Conservation (phyloP, 192 early-diverging fungal species). For the Coemansia sp. region DNA sequence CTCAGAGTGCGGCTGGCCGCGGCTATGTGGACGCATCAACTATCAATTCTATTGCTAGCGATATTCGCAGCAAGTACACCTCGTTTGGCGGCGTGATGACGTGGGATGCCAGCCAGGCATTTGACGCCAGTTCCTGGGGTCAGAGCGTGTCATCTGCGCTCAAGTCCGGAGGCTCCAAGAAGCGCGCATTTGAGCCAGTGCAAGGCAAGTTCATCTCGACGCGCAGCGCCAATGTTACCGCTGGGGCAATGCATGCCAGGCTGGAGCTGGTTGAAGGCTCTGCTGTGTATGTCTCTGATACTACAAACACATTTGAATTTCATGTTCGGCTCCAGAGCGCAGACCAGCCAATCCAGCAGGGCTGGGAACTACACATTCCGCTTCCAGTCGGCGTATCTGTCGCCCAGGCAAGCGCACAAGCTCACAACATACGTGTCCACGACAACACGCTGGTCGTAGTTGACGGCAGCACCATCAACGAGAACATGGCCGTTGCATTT, state of each 20-base stretch:
- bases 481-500: neutral
- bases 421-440: neutral
- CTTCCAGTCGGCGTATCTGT: neutral
- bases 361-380: slow-evolving; percentile 5
- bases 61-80: slow-evolving; percentile 38
- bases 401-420: neutral
- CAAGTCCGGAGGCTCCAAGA: slow-evolving; percentile 17
- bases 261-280: slow-evolving; percentile 4
- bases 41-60: slow-evolving; percentile 44
- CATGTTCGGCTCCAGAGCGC: neutral
- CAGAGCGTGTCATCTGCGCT: slow-evolving; percentile 30
- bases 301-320: neutral
- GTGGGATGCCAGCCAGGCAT: slow-evolving; percentile 57
- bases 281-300: neutral
- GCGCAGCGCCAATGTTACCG: neutral
- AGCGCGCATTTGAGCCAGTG: neutral
- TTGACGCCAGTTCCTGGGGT: slow-evolving; percentile 35
- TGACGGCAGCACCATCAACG: neutral
- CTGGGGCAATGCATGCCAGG: slow-evolving; percentile 1
- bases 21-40: slow-evolving; percentile 53
- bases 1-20: slow-evolving; percentile 54
- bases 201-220: neutral
- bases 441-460: slow-evolving; percentile 6
- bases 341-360: slow-evolving; percentile 3
- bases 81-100: slow-evolving; percentile 73